Percentiles rank a stretch among this genome's conserved stretches.
Evolutionary conservation across 2,329 filamentous ascomycete species (phyloP).

Genomic region (Camillea tinctor): DNA sequence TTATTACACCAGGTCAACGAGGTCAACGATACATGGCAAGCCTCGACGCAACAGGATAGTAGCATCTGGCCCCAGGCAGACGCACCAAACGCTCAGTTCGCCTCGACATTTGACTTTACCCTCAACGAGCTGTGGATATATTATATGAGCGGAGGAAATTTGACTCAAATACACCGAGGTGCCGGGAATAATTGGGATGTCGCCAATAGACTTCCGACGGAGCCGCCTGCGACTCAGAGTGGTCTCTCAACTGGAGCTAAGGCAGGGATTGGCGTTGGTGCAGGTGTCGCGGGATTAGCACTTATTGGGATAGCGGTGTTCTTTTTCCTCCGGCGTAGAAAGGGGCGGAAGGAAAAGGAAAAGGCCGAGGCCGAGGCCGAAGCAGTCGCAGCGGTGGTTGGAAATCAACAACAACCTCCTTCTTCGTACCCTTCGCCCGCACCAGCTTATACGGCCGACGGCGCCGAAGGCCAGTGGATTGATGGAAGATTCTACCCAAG

Average conservation of each 20-base stretch:
- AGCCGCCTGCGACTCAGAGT: background rate
- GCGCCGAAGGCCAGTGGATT: conserved; percentile 4
- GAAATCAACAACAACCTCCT: background rate
- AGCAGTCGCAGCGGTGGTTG: conserved; percentile 1
- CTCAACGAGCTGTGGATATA: conserved; percentile 31
- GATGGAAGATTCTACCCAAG: conserved; percentile 9
- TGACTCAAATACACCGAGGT: conserved; percentile 29
- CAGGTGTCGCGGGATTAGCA: conserved; percentile 26
- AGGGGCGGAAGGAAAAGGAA: conserved; percentile 3
- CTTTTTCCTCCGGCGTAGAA: conserved; percentile 10
- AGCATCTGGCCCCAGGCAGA: conserved; percentile 35
- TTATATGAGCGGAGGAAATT: conserved; percentile 30
- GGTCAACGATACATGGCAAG: conserved; percentile 24
- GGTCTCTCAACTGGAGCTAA: conserved; percentile 9
- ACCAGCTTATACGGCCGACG: conserved; percentile 7
- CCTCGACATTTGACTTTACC: conserved; percentile 23
- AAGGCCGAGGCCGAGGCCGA: conserved; percentile 8
- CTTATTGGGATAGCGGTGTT: conserved; percentile 23
- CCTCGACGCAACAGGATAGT: conserved; percentile 9
- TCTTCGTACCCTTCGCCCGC: conserved; percentile 5
- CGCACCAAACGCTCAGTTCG: conserved; percentile 27
- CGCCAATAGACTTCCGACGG: conserved; percentile 20
- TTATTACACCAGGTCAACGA: conserved; percentile 29
- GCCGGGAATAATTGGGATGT: conserved; percentile 27
- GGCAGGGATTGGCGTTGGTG: conserved; percentile 22